Conservation (phyloP, 257 asterid species). For the Lantana camara region DNA sequence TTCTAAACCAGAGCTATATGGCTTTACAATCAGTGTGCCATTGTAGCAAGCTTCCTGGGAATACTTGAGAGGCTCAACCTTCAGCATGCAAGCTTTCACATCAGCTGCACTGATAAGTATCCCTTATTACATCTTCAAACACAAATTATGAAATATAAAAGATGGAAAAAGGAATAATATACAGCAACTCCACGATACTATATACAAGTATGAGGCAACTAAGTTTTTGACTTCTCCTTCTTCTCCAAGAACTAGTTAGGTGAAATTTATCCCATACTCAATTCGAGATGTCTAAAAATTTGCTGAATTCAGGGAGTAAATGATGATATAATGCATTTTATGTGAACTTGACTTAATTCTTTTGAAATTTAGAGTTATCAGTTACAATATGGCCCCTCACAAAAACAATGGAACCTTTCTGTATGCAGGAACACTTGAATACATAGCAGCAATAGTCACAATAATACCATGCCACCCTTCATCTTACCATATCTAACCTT, state of each 20-base stretch:
- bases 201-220: slow-evolving; percentile 19
- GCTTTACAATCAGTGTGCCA: slow-evolving; percentile 69
- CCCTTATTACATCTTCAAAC: slow-evolving; percentile 35
- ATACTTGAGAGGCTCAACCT: slow-evolving; percentile 70
- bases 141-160: slow-evolving; percentile 8
- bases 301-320: background rate
- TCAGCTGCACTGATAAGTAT: slow-evolving; percentile 89
- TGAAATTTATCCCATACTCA: background rate
- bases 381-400: background rate
- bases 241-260: too few relatives aligned
- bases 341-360: slow-evolving; percentile 7
- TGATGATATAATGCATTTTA: background rate
- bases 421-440: background rate
- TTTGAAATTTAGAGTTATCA: background rate
- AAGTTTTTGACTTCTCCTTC: background rate
- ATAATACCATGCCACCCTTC: background rate
- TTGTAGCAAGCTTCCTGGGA: slow-evolving; percentile 87
- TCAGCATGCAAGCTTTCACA: slow-evolving; percentile 74
- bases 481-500: background rate
- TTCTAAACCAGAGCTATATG: slow-evolving; percentile 88
- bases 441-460: background rate
- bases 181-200: too few relatives aligned
- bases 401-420: background rate
- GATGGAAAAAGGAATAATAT: background rate
- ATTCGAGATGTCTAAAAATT: background rate